phyloP scores from a whole-genome alignment of 2,329 filamentous ascomycete species.

The Basipetospora sp. region DNA sequence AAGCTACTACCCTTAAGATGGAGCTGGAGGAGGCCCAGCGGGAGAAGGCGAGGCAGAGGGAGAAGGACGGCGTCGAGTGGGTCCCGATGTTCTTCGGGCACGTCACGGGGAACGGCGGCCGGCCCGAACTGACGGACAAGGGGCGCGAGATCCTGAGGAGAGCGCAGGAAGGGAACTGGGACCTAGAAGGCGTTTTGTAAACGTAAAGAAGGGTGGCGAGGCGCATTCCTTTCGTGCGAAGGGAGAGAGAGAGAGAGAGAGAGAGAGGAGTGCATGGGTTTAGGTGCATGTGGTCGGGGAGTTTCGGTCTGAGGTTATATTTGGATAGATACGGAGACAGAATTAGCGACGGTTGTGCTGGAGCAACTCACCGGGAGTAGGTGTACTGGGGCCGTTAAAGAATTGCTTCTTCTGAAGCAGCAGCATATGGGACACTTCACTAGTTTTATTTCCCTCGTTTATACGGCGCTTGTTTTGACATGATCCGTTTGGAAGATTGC shows the following conservation, averaged over 20 bases:
- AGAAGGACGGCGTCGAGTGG: slow-evolving; percentile 55
- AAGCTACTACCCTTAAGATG: slow-evolving; percentile 75
- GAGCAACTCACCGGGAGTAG: too few relatives aligned
- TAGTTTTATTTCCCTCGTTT: too few relatives aligned
- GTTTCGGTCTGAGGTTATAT: too few relatives aligned
- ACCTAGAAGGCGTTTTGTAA: slow-evolving; percentile 27
- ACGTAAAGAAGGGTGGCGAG: neutral
- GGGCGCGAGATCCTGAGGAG: slow-evolving; percentile 34
- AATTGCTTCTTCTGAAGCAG: too few relatives aligned
- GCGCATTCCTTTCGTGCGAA: neutral
- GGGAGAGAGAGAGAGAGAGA: neutral
- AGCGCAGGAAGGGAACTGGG: slow-evolving; percentile 40
- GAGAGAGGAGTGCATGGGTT: too few relatives aligned
- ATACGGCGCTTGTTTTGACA: too few relatives aligned
- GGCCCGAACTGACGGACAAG: slow-evolving; percentile 40
- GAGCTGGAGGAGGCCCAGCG: slow-evolving; percentile 85
- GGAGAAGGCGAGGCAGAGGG: slow-evolving; percentile 66
- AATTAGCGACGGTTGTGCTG: too few relatives aligned
- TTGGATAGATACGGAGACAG: too few relatives aligned
- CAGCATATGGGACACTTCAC: too few relatives aligned
- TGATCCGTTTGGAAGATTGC: too few relatives aligned
- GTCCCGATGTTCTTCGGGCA: slow-evolving; percentile 76
- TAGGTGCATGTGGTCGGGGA: too few relatives aligned
- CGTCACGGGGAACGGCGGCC: slow-evolving; percentile 38
- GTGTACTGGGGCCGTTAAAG: too few relatives aligned